Evolutionary conservation across 768 basidiomycete species (phyloP).

Genomic region (Epithele typhae): DNA sequence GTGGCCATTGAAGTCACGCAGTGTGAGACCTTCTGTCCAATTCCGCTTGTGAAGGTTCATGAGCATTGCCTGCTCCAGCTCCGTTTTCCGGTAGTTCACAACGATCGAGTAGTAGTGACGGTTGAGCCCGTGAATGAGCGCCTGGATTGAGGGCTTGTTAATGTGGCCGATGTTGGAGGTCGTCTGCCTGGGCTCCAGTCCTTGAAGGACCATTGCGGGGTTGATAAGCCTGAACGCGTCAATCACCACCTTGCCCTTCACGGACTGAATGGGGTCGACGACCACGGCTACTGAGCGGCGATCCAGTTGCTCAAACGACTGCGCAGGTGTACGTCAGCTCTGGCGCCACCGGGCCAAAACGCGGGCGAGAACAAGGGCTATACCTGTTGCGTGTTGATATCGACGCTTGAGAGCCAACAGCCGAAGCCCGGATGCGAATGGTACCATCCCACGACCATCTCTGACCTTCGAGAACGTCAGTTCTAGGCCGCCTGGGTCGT

Average conservation of each 20-base stretch:
- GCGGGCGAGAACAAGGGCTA: constrained; percentile 2
- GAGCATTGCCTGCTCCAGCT: constrained; percentile 96
- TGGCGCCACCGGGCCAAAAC: background rate
- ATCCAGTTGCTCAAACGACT: constrained; percentile 97
- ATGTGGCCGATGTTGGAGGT: constrained; percentile 98
- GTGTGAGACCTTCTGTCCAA: constrained; percentile 95
- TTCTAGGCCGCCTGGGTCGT: background rate
- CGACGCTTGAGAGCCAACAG: constrained; percentile 98
- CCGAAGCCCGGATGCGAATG: constrained; percentile 99
- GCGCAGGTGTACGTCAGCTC: constrained; percentile 4
- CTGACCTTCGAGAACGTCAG: constrained; percentile 50
- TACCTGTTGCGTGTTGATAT: constrained; percentile 98
- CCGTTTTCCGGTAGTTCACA: constrained; percentile 97
- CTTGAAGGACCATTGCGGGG: constrained; percentile 83
- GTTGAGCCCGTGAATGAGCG: constrained; percentile 95
- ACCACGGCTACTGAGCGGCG: constrained; percentile 94
- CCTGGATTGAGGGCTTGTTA: constrained; percentile 99
- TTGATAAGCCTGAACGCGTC: constrained; percentile 98
- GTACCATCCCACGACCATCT: constrained; percentile 99
- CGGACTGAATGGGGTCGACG: constrained; percentile 97
- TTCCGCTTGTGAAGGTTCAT: constrained; percentile 99
- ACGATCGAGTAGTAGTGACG: constrained; percentile 98
- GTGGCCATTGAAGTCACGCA: constrained; percentile 86
- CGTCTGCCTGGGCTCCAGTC: constrained; percentile 93
- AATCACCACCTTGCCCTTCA: constrained; percentile 98